Conservation (phyloP, 2,329 filamentous ascomycete species). For the Ascochyta lentis region DNA sequence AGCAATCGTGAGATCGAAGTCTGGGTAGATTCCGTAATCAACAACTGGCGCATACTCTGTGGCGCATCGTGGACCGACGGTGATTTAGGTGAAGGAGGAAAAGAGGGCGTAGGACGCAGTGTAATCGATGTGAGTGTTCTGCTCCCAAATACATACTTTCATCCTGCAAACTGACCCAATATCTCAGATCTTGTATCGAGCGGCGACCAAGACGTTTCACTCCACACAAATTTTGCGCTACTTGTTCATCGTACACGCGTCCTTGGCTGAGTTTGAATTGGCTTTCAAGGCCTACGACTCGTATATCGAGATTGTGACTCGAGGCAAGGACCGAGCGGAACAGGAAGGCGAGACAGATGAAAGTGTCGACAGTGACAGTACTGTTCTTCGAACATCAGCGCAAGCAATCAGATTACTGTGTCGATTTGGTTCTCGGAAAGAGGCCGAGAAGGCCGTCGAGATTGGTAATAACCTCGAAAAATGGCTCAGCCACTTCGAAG, state of each 20-base stretch:
- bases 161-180: slow-evolving; percentile 4
- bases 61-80: slow-evolving; percentile 80
- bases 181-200: slow-evolving; percentile 79
- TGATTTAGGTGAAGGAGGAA: slow-evolving; percentile 82
- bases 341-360: slow-evolving; percentile 73
- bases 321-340: slow-evolving; percentile 81
- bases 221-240: slow-evolving; percentile 87
- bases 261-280: slow-evolving; percentile 89
- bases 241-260: slow-evolving; percentile 85
- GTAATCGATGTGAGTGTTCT: slow-evolving; percentile 69
- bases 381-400: slow-evolving; percentile 77
- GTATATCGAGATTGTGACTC: slow-evolving; percentile 86
- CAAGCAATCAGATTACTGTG: slow-evolving; percentile 83
- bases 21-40: slow-evolving; percentile 80
- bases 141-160: neutral
- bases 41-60: slow-evolving; percentile 84
- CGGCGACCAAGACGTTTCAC: slow-evolving; percentile 92
- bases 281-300: slow-evolving; percentile 91
- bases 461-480: slow-evolving; percentile 75
- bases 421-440: slow-evolving; percentile 75
- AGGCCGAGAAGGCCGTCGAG: slow-evolving; percentile 78
- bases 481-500: slow-evolving; percentile 68
- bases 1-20: slow-evolving; percentile 79
- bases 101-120: slow-evolving; percentile 74
- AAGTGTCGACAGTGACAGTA: slow-evolving; percentile 79